These are phyloP conservation scores for Talaromyces borbonicus DNA, from an alignment of 495 filamentous ascomycete genomes.

Conservation along the genomic window DNA sequence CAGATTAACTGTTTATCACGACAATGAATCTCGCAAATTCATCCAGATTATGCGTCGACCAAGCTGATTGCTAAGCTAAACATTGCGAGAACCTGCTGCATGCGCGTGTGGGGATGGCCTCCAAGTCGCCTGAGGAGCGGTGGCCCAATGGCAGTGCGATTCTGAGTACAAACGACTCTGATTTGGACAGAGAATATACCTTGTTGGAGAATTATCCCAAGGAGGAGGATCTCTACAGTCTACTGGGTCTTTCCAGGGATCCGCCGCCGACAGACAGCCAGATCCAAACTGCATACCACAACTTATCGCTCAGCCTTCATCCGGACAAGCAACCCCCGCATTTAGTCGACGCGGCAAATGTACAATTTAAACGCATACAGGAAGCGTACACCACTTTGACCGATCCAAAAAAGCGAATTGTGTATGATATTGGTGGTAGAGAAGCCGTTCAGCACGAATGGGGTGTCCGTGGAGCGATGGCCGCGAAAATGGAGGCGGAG, in stretches of 20 bases:
- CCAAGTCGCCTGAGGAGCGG: not conserved
- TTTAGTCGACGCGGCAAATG: slow-evolving; percentile 34
- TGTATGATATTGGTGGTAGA: slow-evolving; percentile 43
- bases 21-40: too few relatives aligned
- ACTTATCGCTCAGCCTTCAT: slow-evolving; percentile 46
- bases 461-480: slow-evolving; percentile 26
- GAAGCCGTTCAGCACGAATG: slow-evolving; percentile 38
- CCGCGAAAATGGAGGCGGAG: slow-evolving; percentile 19
- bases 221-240: slow-evolving; percentile 38
- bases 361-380: slow-evolving; percentile 38
- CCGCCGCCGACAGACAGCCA: slow-evolving; percentile 37
- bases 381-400: slow-evolving; percentile 46
- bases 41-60: too few relatives aligned
- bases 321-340: slow-evolving; percentile 47
- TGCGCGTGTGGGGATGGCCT: slow-evolving; percentile 1
- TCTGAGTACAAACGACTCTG: not conserved
- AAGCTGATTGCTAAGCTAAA: too few relatives aligned
- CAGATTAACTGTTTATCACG: too few relatives aligned
- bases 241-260: slow-evolving; percentile 37
- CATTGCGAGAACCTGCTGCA: too few relatives aligned
- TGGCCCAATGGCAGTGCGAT: not conserved
- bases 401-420: slow-evolving; percentile 42
- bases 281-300: slow-evolving; percentile 43
- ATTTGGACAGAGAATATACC: slow-evolving; percentile 3
- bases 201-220: slow-evolving; percentile 18